phyloP scores from a whole-genome alignment of 179 eudicot genomes.

The Beta macrorhiza region DNA sequence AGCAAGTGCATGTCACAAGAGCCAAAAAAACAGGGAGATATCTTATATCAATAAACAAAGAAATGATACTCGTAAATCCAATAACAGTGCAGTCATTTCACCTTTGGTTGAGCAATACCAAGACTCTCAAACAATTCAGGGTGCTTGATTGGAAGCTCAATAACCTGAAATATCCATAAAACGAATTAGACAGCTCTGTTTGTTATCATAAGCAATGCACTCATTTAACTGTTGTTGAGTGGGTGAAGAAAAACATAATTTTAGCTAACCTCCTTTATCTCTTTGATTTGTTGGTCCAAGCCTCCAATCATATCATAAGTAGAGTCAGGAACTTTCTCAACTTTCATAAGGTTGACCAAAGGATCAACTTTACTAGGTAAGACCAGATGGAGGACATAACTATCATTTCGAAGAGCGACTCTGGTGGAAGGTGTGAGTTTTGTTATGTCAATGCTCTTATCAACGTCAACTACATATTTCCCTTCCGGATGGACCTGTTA shows the following conservation, averaged over 20 bases:
- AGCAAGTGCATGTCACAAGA: background rate
- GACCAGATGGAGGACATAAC: slow-evolving; percentile 77
- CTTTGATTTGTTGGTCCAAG: slow-evolving; percentile 90
- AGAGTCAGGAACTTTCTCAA: slow-evolving; percentile 91
- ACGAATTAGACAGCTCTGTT: background rate
- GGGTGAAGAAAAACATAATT: background rate
- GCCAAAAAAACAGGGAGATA: background rate
- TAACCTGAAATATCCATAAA: slow-evolving; percentile 46
- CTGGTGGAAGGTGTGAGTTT: slow-evolving; percentile 85
- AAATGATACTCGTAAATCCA: background rate
- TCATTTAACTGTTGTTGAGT: background rate
- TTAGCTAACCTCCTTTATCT: slow-evolving; percentile 73
- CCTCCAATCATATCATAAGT: slow-evolving; percentile 97
- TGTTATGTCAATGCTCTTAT: slow-evolving; percentile 78
- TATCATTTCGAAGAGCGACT: slow-evolving; percentile 78
- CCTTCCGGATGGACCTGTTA: slow-evolving; percentile 84
- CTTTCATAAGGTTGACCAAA: slow-evolving; percentile 89
- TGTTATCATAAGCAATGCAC: background rate
- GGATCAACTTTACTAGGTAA: slow-evolving; percentile 92
- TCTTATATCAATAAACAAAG: background rate
- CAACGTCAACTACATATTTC: slow-evolving; percentile 82
- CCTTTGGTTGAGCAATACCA: slow-evolving; percentile 97
- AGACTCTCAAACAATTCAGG: slow-evolving; percentile 93
- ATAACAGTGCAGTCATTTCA: slow-evolving; percentile 16
- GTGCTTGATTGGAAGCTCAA: slow-evolving; percentile 87